Evolutionary conservation across 108 stramenopile species (phyloP), one percentile per base, ranked within the genome.

Genomic region (Nitzschia inconspicua): DNA sequence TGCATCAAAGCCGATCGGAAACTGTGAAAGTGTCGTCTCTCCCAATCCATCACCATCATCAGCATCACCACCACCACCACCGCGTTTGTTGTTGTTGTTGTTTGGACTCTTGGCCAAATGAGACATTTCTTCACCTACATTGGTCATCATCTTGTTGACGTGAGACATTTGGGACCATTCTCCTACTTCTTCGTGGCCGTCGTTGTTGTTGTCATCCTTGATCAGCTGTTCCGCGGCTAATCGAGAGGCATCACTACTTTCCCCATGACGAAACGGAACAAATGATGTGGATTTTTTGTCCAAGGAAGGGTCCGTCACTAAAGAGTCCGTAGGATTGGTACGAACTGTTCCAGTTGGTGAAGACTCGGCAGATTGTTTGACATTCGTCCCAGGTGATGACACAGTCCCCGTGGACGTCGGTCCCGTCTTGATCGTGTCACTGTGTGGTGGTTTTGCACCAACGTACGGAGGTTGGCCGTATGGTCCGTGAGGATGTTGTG

Each of bases 121-220:
- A 27, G 23, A 68, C n/a, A 51, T 66, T 37, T 44, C 68, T 23
- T 63, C 66, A 11, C 50, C 37, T 16, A 64, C 70, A 32, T 76
- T 57, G 8, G 67, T 70, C 44, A 80, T 47, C 53, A 80, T 59
- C n/a, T 54, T 42, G 26, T 80, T 60, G 46, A 79, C 35, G 5
- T 64, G 22, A n/a, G 77, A 65, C 51, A 70, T 55, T 44, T 78
- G 77, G 4, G 72, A 70, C 69, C 65, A 72, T 5, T 71, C 69
- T 9, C n/a, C n/a, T n/a, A n/a, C n/a, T n/a, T 56, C 64, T 11
- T 13, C 40, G 5, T 36, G 36, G 0, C 49, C 59, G 18, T 44
- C 30, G 11, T 53, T 19, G 4, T 53, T 57, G 7, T 35, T 66
- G 18, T 58, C 65, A 24, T 49, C 34, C 6, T 56, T 30, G 18